Base-by-base conservation (phyloP, 208 protist species). In the Acanthamoeba quina region DNA sequence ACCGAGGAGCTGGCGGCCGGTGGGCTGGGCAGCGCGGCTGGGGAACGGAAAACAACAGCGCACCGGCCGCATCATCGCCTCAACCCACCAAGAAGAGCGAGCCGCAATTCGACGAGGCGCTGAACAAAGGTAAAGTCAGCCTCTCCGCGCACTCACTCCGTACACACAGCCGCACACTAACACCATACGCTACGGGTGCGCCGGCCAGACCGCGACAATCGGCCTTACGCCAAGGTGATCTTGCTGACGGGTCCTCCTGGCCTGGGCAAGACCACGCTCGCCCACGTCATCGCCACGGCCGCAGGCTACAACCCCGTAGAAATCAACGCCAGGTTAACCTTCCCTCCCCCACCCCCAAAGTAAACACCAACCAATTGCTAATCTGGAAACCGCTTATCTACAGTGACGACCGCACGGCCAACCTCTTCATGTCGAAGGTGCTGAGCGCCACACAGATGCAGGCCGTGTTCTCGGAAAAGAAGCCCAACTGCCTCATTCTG, bases 221-320 rank as follows among this genome's bases (percentile, higher is more conserved):
- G 89, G 17, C 85, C 74, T 21, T n/a, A 93, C 56, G 66, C 54
- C 13, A 88, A 94, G 52, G 64, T 95, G 34, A 86, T 98, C 60
- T 58, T 99, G 68, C 94, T 99, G 19, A 97, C 97, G 0, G 99
- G 99, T 1, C 98, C 98, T 29, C 98, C 99, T 0, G 99, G 99
- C 31, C 95, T 98, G 17, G 99, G 99, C 29, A 99, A 99, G 96
- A 99, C 99, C 31, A 99, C 99, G 1, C 96, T 99, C 7, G 98
- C 98, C 19, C 98, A 99, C 85, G 97, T 99, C 10, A 90, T 99
- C 9, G 99, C 98, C 13, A 92, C 96, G 52, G 98, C 99, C 83
- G 98, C 98, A 91, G 98, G 98, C 3, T 99, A 99, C 95, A 96
- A 98, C 76, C 94, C 97, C 80, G 92, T 99, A 17, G 98, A 99